phyloP scores from a whole-genome alignment of 2,329 filamentous ascomycete genomes.

The Neonectria sp. region DNA sequence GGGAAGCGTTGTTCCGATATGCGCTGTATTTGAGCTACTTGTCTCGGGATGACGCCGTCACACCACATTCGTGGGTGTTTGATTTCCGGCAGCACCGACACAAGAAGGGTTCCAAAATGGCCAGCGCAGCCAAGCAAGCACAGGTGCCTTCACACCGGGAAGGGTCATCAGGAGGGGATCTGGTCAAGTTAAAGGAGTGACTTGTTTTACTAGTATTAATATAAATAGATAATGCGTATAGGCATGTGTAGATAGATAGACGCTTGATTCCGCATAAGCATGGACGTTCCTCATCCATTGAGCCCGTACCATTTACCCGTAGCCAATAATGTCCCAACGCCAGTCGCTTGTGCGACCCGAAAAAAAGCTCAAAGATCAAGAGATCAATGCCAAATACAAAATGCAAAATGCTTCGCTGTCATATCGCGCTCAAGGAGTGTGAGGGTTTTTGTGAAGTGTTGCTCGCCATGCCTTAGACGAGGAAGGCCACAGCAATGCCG shows the following conservation, averaged over 20 bases:
- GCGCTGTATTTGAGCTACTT: slow-evolving; percentile 54
- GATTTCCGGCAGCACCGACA: slow-evolving; percentile 36
- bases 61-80: slow-evolving; percentile 53
- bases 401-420: slow-evolving; percentile 26
- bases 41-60: slow-evolving; percentile 41
- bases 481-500: slow-evolving; percentile 57
- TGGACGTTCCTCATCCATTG: slow-evolving; percentile 11
- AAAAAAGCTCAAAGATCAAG: not conserved
- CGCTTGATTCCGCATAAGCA: slow-evolving; percentile 18
- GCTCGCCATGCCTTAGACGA: slow-evolving; percentile 54
- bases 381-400: slow-evolving; percentile 9
- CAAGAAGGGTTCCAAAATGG: not conserved
- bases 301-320: slow-evolving; percentile 12
- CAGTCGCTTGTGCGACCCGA: slow-evolving; percentile 18
- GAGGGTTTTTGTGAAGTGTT: not conserved
- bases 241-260: slow-evolving; percentile 24
- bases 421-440: slow-evolving; percentile 21
- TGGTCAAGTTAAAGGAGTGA: slow-evolving; percentile 18
- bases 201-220: slow-evolving; percentile 22
- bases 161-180: not conserved
- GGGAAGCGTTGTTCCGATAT: slow-evolving; percentile 52
- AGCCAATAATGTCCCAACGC: slow-evolving; percentile 23
- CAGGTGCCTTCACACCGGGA: slow-evolving; percentile 18
- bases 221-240: slow-evolving; percentile 16
- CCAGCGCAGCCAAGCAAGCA: slow-evolving; percentile 5